Base-by-base conservation (phyloP, 768 basidiomycete genomes). In the Hygrocybe coccinea region DNA sequence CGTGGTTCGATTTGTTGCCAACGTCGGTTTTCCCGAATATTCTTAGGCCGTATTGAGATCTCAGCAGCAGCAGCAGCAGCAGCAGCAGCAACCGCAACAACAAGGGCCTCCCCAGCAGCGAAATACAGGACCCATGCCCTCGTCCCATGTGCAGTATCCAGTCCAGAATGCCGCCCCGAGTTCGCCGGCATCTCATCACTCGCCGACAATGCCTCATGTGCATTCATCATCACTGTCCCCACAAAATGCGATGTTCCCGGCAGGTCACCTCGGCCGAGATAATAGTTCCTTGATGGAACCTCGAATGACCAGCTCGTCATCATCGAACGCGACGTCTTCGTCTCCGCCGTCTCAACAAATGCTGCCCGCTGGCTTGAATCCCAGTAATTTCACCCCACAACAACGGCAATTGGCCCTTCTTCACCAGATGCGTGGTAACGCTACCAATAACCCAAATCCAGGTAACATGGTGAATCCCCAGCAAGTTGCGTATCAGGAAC, bases 381-480 rank as follows among this genome's bases (percentile, higher is more conserved):
- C 63, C 10, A 67, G 67, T 41, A 66, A 60, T 21, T 60, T 74
- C 21, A 64, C 67, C 1, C 66, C 69, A 8, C 74, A 80, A 29
- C 82, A 81, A 59, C 73, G 79, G 33, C 70, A 71, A 54, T 61
- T 71, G 50, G 75, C 82, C 54, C 53, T 82, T 21, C 60, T 71
- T 56, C 67, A 71, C 57, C 72, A 73, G 38, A 49, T 58, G 37
- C 54, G 47, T 15, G 57, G 24, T 4, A 25, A 24, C 48, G 24
- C 29, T 3, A n/a, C 5, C 34, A 38, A 14, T 11, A 53, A 51
- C 19, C 38, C 41, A 11, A 56, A 62, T 14, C 44, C 56, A 21
- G 60, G 55, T 48, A 60, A 59, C 55, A 65, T 59, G 57, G 65
- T 65, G 61, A 64, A 44, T 29, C 56, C 33, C 64, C 67, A 65